A percentile compares a stretch with the other conserved stretches of the same genome.
These are phyloP conservation scores for Tetrahymena malaccensis DNA, from an alignment of 73 alveolate genomes.

Conservation along the genomic window DNA sequence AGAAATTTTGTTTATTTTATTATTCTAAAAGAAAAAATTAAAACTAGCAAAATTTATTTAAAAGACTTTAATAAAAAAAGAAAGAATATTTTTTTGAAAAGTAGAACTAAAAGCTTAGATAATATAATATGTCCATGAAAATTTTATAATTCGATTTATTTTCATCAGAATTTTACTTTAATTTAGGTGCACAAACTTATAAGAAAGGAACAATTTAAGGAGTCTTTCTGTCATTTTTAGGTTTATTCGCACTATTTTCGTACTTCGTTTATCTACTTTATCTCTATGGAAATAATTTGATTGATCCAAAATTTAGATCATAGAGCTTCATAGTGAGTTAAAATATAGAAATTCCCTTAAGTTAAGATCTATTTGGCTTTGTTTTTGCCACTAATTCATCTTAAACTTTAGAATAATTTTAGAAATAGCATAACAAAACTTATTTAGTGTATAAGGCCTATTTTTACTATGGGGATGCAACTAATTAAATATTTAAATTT, in stretches of 20 bases:
- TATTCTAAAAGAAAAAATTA: no score
- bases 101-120: no score
- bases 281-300: not conserved
- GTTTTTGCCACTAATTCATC: not conserved
- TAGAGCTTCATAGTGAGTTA: not conserved
- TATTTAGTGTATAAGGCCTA: not conserved
- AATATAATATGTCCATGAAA: no score
- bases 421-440: not conserved
- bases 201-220: not conserved
- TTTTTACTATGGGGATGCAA: not conserved
- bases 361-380: not conserved
- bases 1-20: no score
- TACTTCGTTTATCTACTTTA: not conserved
- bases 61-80: no score
- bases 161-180: not conserved
- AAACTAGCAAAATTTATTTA: no score
- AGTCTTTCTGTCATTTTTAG: not conserved
- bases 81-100: no score
- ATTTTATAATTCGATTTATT: not conserved
- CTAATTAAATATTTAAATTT: no score
- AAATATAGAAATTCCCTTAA: not conserved
- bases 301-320: not conserved
- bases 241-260: no score
- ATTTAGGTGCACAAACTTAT: not conserved
- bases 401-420: not conserved